These are phyloP conservation scores for Avena atlantica DNA, from an alignment of 176 grass and related monocot genomes.

Conservation along the genomic window DNA sequence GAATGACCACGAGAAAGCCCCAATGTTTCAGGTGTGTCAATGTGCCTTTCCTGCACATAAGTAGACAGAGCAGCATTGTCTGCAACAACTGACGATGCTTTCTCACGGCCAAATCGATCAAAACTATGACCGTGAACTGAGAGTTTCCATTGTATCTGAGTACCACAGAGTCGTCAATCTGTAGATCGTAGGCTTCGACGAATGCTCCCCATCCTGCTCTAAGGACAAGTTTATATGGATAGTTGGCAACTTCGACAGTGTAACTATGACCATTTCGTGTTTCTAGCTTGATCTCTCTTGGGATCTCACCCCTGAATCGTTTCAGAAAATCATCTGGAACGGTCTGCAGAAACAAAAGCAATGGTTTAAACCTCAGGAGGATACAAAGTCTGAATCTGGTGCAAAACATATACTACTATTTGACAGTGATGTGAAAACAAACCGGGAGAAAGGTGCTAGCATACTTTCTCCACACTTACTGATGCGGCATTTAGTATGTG, in stretches of 20 bases:
- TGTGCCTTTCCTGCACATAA: slow-evolving; percentile 10
- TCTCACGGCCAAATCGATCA: slow-evolving; percentile 11
- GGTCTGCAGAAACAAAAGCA: slow-evolving; percentile 1
- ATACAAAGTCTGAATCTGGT: background rate
- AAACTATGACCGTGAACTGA: slow-evolving; percentile 16
- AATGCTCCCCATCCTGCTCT: slow-evolving; percentile 15
- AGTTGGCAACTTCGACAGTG: slow-evolving; percentile 13
- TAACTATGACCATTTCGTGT: slow-evolving; percentile 20
- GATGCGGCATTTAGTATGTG: background rate
- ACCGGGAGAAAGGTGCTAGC: background rate
- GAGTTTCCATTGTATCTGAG: slow-evolving; percentile 20
- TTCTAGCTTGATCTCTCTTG: slow-evolving; percentile 15
- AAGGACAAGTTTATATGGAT: slow-evolving; percentile 22
- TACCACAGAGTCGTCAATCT: slow-evolving; percentile 8
- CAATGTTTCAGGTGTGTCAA: background rate
- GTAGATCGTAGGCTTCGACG: background rate
- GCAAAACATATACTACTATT: background rate
- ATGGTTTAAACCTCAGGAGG: background rate
- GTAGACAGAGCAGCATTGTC: background rate
- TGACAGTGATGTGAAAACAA: background rate
- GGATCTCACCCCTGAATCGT: slow-evolving; percentile 25
- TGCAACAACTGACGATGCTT: slow-evolving; percentile 7
- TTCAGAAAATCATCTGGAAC: background rate
- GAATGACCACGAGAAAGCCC: background rate
- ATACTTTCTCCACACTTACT: background rate